Evolutionary conservation across 108 stramenopile genomes (phyloP).

Genomic region (Chaetoceros muelleri): DNA sequence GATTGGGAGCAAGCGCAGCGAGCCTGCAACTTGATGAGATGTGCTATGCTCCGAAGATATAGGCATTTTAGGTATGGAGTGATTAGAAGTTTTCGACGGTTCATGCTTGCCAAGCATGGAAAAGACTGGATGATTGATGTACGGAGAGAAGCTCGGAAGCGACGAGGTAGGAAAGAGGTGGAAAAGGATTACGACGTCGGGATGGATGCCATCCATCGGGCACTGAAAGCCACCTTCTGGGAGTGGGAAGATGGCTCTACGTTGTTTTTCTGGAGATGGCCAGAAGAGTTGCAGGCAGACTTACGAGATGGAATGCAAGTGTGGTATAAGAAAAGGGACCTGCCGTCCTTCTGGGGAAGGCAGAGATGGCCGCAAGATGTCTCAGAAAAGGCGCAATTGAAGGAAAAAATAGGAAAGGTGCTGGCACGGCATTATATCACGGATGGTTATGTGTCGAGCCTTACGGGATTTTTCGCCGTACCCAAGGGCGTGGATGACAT

Average conservation of each 20-base stretch:
- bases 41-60: too few species aligned
- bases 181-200: neutral
- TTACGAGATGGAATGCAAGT: slow-evolving; percentile 9
- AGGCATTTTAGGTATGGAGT: too few species aligned
- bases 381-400: neutral
- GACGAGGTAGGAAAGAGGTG: too few species aligned
- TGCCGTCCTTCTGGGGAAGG: neutral
- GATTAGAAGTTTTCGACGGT: too few species aligned
- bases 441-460: neutral
- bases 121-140: too few species aligned
- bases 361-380: neutral
- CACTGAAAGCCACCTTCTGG: slow-evolving; percentile 14
- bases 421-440: slow-evolving; percentile 14
- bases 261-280: slow-evolving; percentile 31
- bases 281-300: neutral
- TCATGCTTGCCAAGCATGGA: too few species aligned
- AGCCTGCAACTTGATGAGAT: too few species aligned
- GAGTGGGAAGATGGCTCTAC: slow-evolving; percentile 26
- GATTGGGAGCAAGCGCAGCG: too few species aligned
- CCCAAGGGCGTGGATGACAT: slow-evolving; percentile 17
- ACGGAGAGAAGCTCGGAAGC: too few species aligned
- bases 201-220: slow-evolving; percentile 9
- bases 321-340: neutral
- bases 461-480: slow-evolving; percentile 16
- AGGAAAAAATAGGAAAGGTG: slow-evolving; percentile 19